Percentiles rank a stretch among this genome's conserved stretches.
Evolutionary conservation across 2,329 filamentous ascomycete species (phyloP).

Genomic region (Mycosphaerella arachidis): DNA sequence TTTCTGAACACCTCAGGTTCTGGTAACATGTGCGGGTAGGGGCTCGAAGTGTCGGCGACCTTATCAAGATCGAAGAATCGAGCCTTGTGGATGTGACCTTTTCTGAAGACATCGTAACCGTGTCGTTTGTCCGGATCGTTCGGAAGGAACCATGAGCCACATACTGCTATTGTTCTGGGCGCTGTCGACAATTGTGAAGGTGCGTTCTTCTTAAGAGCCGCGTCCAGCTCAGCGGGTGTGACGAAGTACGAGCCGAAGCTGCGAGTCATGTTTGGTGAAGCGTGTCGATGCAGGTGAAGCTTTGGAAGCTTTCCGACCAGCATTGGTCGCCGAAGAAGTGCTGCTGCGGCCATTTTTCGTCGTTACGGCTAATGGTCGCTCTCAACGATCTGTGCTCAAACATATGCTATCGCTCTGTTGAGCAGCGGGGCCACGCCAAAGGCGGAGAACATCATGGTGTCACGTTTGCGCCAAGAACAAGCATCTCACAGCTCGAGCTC

Average conservation of each 20-base stretch:
- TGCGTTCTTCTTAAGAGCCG: constrained; percentile 77
- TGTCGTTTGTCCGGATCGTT: constrained; percentile 73
- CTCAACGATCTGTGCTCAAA: neutral
- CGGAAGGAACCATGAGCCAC: constrained; percentile 92
- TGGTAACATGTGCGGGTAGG: constrained; percentile 96
- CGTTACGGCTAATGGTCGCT: neutral
- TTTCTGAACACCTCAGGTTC: constrained; percentile 73
- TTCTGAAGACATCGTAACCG: constrained; percentile 74
- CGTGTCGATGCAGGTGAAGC: neutral
- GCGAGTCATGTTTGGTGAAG: constrained; percentile 29
- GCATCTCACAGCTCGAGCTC: neutral
- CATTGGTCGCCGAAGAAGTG: constrained; percentile 4
- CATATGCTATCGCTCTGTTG: neutral
- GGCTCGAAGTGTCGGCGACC: constrained; percentile 78
- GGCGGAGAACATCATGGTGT: neutral
- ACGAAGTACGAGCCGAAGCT: constrained; percentile 78
- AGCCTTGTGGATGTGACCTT: constrained; percentile 79
- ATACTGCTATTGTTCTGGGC: constrained; percentile 80
- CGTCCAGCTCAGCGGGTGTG: constrained; percentile 73
- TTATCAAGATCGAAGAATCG: constrained; percentile 96
- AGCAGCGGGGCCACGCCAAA: neutral
- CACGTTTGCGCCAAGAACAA: neutral
- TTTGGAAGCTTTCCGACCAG: neutral
- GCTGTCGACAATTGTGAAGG: constrained; percentile 74
- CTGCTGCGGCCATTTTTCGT: neutral